Conservation (phyloP, 2,329 filamentous ascomycete species). For the Ophioceras dolichostomum region DNA sequence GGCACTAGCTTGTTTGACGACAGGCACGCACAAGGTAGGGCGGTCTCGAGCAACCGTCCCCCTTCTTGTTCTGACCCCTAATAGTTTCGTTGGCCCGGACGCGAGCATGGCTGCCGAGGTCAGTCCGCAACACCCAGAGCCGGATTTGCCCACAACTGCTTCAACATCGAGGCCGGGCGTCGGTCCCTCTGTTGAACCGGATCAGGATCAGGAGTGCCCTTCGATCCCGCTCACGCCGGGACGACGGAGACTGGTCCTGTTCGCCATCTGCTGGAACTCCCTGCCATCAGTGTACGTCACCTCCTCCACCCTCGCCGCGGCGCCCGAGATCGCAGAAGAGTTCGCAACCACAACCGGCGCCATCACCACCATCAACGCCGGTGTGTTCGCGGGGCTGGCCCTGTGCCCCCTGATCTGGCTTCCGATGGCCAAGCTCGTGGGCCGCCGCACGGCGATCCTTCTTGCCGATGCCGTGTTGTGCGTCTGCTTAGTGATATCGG, state of each 20-base stretch:
- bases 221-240: background rate
- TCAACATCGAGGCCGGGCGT: too few relatives aligned
- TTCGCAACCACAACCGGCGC: conserved; percentile 55
- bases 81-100: too few relatives aligned
- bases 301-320: conserved; percentile 60
- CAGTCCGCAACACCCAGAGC: too few relatives aligned
- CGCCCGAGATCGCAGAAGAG: conserved; percentile 58
- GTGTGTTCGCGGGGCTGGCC: conserved; percentile 59
- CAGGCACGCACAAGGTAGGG: too few relatives aligned
- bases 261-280: background rate
- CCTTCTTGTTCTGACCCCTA: too few relatives aligned
- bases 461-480: conserved; percentile 50
- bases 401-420: conserved; percentile 50
- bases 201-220: too few relatives aligned
- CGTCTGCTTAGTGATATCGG: conserved; percentile 58
- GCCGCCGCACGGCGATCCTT: conserved; percentile 21
- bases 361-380: conserved; percentile 62
- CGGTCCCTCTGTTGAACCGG: too few relatives aligned
- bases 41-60: too few relatives aligned
- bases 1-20: too few relatives aligned
- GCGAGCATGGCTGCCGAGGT: too few relatives aligned
- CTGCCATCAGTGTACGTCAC: conserved; percentile 20
- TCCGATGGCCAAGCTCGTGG: conserved; percentile 40
- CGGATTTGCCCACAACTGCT: too few relatives aligned
- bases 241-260: background rate